Evolutionary conservation across 352 stramenopile species (phyloP).

Genomic region (Phytophthora pisi): DNA sequence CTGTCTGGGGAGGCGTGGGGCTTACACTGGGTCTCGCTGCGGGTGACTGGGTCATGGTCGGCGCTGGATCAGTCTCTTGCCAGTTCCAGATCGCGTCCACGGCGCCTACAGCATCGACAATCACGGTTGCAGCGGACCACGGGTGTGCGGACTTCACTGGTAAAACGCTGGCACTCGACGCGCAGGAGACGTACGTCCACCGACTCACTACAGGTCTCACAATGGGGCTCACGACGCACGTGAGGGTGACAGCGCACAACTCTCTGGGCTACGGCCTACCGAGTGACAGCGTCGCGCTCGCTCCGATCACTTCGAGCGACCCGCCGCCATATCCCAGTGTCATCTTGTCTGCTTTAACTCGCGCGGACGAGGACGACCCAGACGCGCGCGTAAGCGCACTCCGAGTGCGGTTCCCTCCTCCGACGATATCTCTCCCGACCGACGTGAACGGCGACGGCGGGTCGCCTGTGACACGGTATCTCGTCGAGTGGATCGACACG

Average conservation of each 20-base stretch:
- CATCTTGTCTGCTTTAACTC: constrained; percentile 49
- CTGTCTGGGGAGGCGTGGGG: constrained; percentile 18
- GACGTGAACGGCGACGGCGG: constrained; percentile 90
- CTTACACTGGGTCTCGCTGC: constrained; percentile 19
- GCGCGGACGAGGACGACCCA: constrained; percentile 46
- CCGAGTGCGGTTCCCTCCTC: constrained; percentile 83
- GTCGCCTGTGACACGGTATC: constrained; percentile 83
- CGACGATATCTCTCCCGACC: constrained; percentile 41
- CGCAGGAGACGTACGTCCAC: constrained; percentile 68
- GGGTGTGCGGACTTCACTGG: constrained; percentile 51
- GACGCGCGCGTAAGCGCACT: constrained; percentile 78
- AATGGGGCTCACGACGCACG: constrained; percentile 90
- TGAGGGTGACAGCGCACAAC: constrained; percentile 93
- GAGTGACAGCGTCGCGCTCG: constrained; percentile 73
- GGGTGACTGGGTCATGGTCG: constrained; percentile 61
- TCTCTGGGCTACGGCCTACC: constrained; percentile 88
- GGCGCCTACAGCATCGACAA: constrained; percentile 30
- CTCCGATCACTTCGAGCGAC: constrained; percentile 89
- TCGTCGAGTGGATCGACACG: constrained; percentile 93
- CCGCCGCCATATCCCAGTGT: constrained; percentile 81
- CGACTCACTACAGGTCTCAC: constrained; percentile 74
- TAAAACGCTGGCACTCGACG: constrained; percentile 51
- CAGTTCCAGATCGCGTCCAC: constrained; percentile 46
- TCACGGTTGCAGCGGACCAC: constrained; percentile 51
- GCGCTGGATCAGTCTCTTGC: constrained; percentile 52